These are phyloP conservation scores for Phytophthora fragariaefolia DNA, from an alignment of 352 stramenopile species.

Conservation along the genomic window DNA sequence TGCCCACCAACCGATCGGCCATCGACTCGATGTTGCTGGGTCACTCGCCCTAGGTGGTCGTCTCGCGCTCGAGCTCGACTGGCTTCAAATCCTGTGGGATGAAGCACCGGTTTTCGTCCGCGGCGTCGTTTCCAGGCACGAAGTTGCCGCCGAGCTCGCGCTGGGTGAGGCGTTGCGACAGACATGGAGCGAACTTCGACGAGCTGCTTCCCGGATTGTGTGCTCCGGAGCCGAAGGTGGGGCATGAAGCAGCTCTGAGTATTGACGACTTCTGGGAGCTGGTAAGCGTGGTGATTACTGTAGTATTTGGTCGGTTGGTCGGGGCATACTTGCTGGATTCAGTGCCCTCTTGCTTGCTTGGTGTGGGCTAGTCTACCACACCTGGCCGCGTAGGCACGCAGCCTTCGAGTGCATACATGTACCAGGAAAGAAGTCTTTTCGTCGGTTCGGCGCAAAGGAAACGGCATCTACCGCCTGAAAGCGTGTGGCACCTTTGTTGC, in stretches of 20 bases:
- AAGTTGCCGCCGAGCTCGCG: neutral
- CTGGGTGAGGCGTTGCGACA: neutral
- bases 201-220: neutral
- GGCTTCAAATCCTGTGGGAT: conserved; percentile 30
- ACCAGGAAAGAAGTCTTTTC: neutral
- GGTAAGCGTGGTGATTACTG: neutral
- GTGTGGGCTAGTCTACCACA: conserved; percentile 12
- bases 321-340: neutral
- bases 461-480: too few relatives aligned
- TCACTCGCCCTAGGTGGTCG: conserved; percentile 1
- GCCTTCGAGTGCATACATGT: conserved; percentile 5
- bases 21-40: conserved; percentile 12
- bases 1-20: neutral
- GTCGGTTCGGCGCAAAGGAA: neutral
- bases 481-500: too few relatives aligned
- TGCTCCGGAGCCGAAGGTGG: too few relatives aligned
- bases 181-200: too few relatives aligned
- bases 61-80: neutral
- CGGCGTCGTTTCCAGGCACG: conserved; percentile 8
- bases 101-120: conserved; percentile 10
- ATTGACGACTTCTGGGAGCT: neutral
- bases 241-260: neutral
- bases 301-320: too few relatives aligned
- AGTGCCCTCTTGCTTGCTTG: conserved; percentile 18
- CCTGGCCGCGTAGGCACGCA: conserved; percentile 14